Percentiles rank a stretch among this genome's conserved stretches.
Evolutionary conservation across 1,139 yeast species (phyloP).

Genomic region (Protomyces inouyei): DNA sequence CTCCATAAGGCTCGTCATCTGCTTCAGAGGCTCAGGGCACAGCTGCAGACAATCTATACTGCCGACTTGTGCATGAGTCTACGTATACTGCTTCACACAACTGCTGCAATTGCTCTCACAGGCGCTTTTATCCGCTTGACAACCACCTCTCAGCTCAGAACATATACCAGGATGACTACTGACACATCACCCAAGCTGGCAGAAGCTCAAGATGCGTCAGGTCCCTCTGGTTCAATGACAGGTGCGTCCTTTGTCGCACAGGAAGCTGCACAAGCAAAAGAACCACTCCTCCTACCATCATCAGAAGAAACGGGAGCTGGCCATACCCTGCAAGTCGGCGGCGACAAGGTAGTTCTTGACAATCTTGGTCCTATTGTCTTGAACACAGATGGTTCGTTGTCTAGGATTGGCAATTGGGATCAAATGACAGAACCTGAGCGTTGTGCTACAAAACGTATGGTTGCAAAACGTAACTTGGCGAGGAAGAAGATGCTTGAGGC

Average conservation of each 20-base stretch:
- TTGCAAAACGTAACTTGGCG: constrained; percentile 16
- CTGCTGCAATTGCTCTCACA: neutral
- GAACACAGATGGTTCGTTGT: constrained; percentile 26
- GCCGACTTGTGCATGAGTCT: neutral
- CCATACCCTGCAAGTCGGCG: constrained; percentile 13
- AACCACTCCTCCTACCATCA: neutral
- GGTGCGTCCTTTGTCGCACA: neutral
- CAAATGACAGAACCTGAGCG: constrained; percentile 26
- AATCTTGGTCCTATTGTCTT: constrained; percentile 25
- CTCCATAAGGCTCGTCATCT: too few relatives aligned
- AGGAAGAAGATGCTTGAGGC: constrained; percentile 7
- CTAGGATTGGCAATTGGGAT: constrained; percentile 27
- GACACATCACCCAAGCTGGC: neutral
- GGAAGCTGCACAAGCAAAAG: neutral
- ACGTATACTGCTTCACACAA: neutral
- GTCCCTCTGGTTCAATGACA: neutral
- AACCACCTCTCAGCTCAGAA: neutral
- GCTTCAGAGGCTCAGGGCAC: too few relatives aligned
- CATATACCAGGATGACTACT: neutral
- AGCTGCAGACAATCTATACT: neutral
- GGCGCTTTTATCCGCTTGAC: neutral
- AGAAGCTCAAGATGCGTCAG: neutral
- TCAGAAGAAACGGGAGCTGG: neutral
- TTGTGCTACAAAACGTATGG: constrained; percentile 21
- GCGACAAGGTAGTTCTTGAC: constrained; percentile 7